Evolutionary conservation across 2,329 filamentous ascomycete genomes (phyloP), one percentile per base, ranked within the genome.

Genomic region (Stachybotrys elegans): DNA sequence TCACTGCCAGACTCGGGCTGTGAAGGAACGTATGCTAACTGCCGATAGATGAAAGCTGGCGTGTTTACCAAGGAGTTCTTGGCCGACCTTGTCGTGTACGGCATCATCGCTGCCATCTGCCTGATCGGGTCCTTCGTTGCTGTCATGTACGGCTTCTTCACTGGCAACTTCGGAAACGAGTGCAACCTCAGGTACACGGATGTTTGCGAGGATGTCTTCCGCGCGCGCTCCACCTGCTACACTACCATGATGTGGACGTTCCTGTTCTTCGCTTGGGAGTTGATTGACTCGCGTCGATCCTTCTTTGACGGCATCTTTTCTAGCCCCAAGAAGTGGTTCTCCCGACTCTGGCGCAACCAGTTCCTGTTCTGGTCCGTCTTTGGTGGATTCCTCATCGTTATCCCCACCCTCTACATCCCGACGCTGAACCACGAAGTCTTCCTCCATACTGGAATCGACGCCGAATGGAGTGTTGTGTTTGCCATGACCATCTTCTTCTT

Each of bases 381-480:
- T 27, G 58, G 75, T 7, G 80, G 79, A 8, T 76, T 76, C 48
- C 50, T 81, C 21, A 72, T 74, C 4, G 70, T 79, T 1, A 79
- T 83, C 50, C 79, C 79, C 0, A 73, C 75, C 4, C 63, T 83
- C 1, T 88, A 88, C 54, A 86, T 88, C 42, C 84, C 84, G 0
- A 77, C 78, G 11, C 70, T 87, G 53, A 86, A 85, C 58, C 71
- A 72, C 7, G 65, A 69, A 2, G 82, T 87, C 0, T 86, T 86
- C 61, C 76, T 82, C 56, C 84, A 87, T 51, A 72, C 66, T 2
- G 75, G 75, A 1, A 86, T 87, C 44, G 72, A 66, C 6, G 84
- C 81, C 82, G 83, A 87, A 58, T 88, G 83, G 84, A 79, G 69
- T 0, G 73, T 88, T 36, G 79, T 86, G 1, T 78, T 88, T 47